Evolutionary conservation across 2,329 filamentous ascomycete genomes (phyloP), one percentile per base, ranked within the genome.

Genomic region (Nemania sp.): DNA sequence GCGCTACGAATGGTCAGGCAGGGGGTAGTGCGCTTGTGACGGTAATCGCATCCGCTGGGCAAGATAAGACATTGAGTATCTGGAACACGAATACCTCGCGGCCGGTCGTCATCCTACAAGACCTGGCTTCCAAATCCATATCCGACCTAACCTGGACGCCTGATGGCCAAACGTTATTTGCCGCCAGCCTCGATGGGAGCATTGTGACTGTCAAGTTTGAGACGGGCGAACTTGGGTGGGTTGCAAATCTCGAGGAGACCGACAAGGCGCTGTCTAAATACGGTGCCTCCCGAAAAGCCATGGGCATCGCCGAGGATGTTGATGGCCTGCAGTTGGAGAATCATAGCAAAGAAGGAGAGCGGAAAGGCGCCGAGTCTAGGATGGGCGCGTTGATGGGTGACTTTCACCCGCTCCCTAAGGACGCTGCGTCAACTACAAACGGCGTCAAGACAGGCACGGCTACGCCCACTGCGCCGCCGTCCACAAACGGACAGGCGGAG

Each of bases 341-440:
- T 68, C 90, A 89, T 73, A 97, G 92, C 77, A 97, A 96, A 73
- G 92, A 90, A 45, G 94, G 90, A 20, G 95, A 99, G 74, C 84
- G 94, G 34, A 91, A 89, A 65, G 93, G 90, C 5, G 93, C 94
- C 0, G 91, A 99, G 76, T 95, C 92, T 2, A 87, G 94, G 66
- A 99, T 99, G 95, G 95, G 95, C 12, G 94, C 94, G n/a, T 78
- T 99, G 39, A 99, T 99, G 95, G 94, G 94, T 5, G 93, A 97
- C 71, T 83, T 84, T 17, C 82, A 82, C 54, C 79, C 83, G 2
- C 75, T 83, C 3, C 79, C 81, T 3, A 85, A 86, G 42, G 78
- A 80, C 52, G 74, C 77, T 9, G 74, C 77, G 4, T 75, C 79
- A 54, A 78, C 73, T n/a, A 76, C 78, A 25, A 85, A 84, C 55